phyloP scores from a whole-genome alignment of 2,329 filamentous ascomycete genomes.

The Trichoderma cornu-damae region DNA sequence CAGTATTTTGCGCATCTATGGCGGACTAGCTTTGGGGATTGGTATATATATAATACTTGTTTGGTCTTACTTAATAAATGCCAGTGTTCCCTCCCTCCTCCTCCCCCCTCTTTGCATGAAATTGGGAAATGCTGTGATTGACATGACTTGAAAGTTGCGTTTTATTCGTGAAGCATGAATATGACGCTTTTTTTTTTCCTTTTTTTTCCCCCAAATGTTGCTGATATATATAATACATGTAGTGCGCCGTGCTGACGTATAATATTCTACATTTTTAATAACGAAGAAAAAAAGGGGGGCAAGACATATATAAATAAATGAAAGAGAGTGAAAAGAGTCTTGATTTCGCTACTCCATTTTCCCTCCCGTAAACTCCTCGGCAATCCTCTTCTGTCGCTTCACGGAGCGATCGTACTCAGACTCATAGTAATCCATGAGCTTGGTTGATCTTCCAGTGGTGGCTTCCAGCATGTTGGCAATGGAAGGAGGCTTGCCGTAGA shows the following conservation, averaged over 20 bases:
- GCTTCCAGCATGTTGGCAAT: conserved; percentile 42
- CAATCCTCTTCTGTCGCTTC: conserved; percentile 50
- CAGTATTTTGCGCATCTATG: not conserved
- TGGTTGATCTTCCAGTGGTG: conserved; percentile 33
- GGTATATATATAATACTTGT: not conserved
- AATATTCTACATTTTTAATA: conserved; percentile 25
- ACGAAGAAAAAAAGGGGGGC: too few relatives aligned
- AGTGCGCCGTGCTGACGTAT: conserved; percentile 18
- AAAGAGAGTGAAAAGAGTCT: not conserved
- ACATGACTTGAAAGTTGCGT: not conserved
- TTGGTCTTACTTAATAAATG: not conserved
- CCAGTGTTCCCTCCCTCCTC: not conserved
- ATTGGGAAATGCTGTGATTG: not conserved
- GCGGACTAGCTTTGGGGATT: not conserved
- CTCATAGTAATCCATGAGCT: conserved; percentile 35
- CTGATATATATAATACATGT: conserved; percentile 25
- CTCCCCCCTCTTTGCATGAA: not conserved
- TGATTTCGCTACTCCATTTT: conserved; percentile 43
- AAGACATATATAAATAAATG: too few relatives aligned
- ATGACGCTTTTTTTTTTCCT: too few relatives aligned
- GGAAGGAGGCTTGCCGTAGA: conserved; percentile 42
- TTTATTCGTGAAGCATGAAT: conserved; percentile 9
- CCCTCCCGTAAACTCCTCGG: conserved; percentile 56
- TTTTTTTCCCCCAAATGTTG: not conserved
- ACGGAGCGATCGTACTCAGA: conserved; percentile 42